Base-by-base conservation (phyloP, 768 basidiomycete genomes). In the Mycena vulgaris region DNA sequence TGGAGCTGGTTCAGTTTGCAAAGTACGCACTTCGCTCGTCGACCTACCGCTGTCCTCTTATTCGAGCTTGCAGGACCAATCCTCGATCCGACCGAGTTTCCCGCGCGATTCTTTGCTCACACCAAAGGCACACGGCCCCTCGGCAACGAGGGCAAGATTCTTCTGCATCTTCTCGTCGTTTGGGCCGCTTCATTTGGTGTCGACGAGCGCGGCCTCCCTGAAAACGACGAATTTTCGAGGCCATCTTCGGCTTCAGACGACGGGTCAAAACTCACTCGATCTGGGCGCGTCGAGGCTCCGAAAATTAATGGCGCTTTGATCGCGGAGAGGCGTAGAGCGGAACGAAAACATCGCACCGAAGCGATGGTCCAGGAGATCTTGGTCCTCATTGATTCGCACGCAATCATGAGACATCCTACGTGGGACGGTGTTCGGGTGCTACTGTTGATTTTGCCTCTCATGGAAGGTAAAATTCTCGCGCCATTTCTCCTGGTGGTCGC, bases 161-260 rank as follows among this genome's bases (percentile, higher is more conserved):
- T 98, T 45, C 87, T 91, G 23, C 92, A 94, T 86, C 80, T 94
- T 33, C 85, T 97, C 25, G 94, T 94, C 49, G 89, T 93, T 25
- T 98, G 95, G 95, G 96, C 95, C 0, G 89, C 91, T 5, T 95
- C 94, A 42, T 96, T 95, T 78, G 97, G 96, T 45, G 83, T 97
- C 52, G 89, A 97, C 78, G 94, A 95, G 74, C 86, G 84, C 48
- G 96, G 95, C 40, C 76, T 87, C 19, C 89, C 92, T 23, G 80
- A 83, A 49, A 68, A 69, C 28, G 79, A 82, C n/a, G 74, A 77
- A 42, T 58, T 66, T 39, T 59, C 65, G 35, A 60, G 67, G 21
- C 70, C 74, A 27, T 71, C 73, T 17, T 73, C 72, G 21, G 68
- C 55, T 66, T 77, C 55, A 37, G 58, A 47, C 68, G 52, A 75